These are phyloP conservation scores for Knufia fluminis DNA, from an alignment of 2,329 filamentous ascomycete genomes.

Conservation along the genomic window DNA sequence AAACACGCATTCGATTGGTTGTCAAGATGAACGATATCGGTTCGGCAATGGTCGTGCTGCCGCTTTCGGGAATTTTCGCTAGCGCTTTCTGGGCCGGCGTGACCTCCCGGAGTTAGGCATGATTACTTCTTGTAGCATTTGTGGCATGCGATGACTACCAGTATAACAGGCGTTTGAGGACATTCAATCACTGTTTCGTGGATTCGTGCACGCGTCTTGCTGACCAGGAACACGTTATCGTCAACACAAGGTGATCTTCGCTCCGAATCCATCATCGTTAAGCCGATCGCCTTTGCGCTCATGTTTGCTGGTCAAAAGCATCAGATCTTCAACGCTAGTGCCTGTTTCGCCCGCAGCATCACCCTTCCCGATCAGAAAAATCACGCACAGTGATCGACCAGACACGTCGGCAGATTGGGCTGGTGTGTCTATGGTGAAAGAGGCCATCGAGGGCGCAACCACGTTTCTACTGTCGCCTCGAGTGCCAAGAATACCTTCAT, in stretches of 20 bases:
- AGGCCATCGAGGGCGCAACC: neutral
- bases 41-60: neutral
- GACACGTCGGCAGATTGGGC: neutral
- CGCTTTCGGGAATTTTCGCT: neutral
- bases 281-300: slow-evolving; percentile 26
- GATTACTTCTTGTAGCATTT: too few species aligned
- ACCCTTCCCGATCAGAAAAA: neutral
- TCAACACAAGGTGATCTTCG: slow-evolving; percentile 42
- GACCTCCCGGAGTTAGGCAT: too few species aligned
- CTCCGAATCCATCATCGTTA: slow-evolving; percentile 41
- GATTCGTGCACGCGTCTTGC: too few species aligned
- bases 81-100: neutral
- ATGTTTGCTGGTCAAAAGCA: slow-evolving; percentile 6
- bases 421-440: neutral
- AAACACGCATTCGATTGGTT: too few species aligned
- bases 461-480: slow-evolving; percentile 20
- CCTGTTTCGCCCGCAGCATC: slow-evolving; percentile 23
- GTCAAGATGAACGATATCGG: too few species aligned
- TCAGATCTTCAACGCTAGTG: slow-evolving; percentile 25
- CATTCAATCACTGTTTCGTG: too few species aligned
- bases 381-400: neutral
- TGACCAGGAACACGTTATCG: too few species aligned
- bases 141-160: too few species aligned
- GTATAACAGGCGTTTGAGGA: too few species aligned
- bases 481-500: slow-evolving; percentile 43